These are phyloP conservation scores for Trichoderma hamatum DNA, from an alignment of 2,329 filamentous ascomycete species.

Conservation along the genomic window DNA sequence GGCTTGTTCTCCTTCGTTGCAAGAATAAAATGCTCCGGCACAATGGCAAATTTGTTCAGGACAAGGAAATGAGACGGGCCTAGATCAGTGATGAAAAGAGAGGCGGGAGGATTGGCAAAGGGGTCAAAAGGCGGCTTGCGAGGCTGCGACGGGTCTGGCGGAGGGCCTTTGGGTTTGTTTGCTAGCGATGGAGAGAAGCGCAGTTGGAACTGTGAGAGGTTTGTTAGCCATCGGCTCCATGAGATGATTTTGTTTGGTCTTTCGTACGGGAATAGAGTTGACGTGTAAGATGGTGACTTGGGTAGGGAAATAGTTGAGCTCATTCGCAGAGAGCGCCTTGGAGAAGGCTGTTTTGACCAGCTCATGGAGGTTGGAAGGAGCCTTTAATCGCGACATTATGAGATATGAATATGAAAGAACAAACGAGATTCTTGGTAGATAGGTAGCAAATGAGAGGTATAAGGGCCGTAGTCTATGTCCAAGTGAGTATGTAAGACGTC, in stretches of 20 bases:
- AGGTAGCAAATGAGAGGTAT: no score
- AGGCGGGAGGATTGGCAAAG: slow-evolving; percentile 62
- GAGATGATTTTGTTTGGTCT: not conserved
- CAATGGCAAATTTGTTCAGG: slow-evolving; percentile 75
- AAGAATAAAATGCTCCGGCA: slow-evolving; percentile 72
- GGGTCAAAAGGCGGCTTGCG: slow-evolving; percentile 57
- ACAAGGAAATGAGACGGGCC: slow-evolving; percentile 64
- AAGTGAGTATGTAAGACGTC: not conserved
- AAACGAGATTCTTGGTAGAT: no score
- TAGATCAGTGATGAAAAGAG: slow-evolving; percentile 57
- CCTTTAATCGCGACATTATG: slow-evolving; percentile 45
- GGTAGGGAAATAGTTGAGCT: slow-evolving; percentile 58
- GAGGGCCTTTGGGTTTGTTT: slow-evolving; percentile 62
- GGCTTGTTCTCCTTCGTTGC: slow-evolving; percentile 64
- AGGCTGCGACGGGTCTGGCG: slow-evolving; percentile 39
- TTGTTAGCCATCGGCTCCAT: slow-evolving; percentile 18
- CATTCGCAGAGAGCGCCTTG: slow-evolving; percentile 51
- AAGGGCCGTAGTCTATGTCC: no score
- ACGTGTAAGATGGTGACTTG: slow-evolving; percentile 53
- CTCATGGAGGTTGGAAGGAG: slow-evolving; percentile 52
- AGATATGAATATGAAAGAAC: not conserved
- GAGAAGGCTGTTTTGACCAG: slow-evolving; percentile 55
- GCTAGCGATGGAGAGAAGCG: slow-evolving; percentile 71
- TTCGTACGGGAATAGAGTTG: slow-evolving; percentile 48
- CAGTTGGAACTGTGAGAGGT: slow-evolving; percentile 64